Evolutionary conservation across 257 asterid genomes (phyloP).

Genomic region (Cordia subcordata): DNA sequence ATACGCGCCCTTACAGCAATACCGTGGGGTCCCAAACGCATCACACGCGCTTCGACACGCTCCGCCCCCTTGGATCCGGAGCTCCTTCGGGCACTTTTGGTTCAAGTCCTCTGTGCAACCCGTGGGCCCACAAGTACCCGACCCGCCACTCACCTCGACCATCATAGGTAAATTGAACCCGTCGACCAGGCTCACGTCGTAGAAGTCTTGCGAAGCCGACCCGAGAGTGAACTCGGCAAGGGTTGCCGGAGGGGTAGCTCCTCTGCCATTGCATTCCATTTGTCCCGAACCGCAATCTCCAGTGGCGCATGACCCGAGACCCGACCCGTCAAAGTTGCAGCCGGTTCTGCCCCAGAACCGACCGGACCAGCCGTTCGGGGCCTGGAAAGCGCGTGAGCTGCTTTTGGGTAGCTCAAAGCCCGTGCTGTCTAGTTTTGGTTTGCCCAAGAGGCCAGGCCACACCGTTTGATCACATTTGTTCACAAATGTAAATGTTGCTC

Average conservation of each 20-base stretch:
- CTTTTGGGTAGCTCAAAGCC: slow-evolving; percentile 27
- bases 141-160: slow-evolving; percentile 21
- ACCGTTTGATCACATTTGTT: slow-evolving; percentile 26
- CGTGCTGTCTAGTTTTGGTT: slow-evolving; percentile 21
- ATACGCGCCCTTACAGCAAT: slow-evolving; percentile 32
- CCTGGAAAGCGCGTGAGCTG: slow-evolving; percentile 14
- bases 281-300: slow-evolving; percentile 35
- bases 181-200: slow-evolving; percentile 36
- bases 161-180: slow-evolving; percentile 34
- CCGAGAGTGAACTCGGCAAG: slow-evolving; percentile 35
- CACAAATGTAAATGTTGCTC: slow-evolving; percentile 22
- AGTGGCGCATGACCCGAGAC: slow-evolving; percentile 21
- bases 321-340: slow-evolving; percentile 17
- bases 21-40: slow-evolving; percentile 26
- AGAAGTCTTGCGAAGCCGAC: slow-evolving; percentile 20
- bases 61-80: slow-evolving; percentile 19
- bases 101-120: slow-evolving; percentile 30
- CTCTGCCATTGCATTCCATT: slow-evolving; percentile 28
- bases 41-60: slow-evolving; percentile 40
- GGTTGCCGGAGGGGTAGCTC: slow-evolving; percentile 37
- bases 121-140: slow-evolving; percentile 26
- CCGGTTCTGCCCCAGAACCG: slow-evolving; percentile 36
- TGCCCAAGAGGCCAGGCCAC: slow-evolving; percentile 32
- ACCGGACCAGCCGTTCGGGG: slow-evolving; percentile 31
- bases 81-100: slow-evolving; percentile 28